phyloP scores from a whole-genome alignment of 768 basidiomycete genomes.

The Macrolepiota albuminosa region DNA sequence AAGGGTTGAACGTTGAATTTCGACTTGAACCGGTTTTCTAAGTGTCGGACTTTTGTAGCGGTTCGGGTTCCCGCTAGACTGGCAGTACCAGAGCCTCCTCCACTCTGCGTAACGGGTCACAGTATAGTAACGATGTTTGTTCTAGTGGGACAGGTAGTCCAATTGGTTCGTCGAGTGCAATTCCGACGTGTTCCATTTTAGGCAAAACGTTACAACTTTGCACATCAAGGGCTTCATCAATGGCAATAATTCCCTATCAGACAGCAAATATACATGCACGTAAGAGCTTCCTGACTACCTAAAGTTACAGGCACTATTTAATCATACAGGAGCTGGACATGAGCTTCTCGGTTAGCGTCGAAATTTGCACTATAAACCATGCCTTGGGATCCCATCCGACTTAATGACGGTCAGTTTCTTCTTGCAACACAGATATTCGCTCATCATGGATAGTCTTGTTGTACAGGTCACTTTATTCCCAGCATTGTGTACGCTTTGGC shows the following conservation, averaged over 20 bases:
- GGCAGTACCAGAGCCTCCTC: no score
- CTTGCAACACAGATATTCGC: background rate
- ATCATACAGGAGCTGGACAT: background rate
- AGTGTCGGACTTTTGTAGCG: background rate
- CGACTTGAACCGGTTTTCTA: no score
- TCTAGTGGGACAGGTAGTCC: no score
- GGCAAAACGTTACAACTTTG: no score
- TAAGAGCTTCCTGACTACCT: no score
- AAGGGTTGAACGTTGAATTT: no score
- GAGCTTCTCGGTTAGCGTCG: background rate
- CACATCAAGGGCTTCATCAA: background rate
- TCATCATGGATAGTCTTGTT: background rate
- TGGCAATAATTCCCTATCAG: background rate
- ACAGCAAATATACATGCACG: background rate
- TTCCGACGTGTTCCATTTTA: no score
- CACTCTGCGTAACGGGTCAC: no score
- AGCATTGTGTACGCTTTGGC: conserved; percentile 27
- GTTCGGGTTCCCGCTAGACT: no score
- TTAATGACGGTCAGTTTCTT: conserved; percentile 48
- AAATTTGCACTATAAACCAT: conserved; percentile 26
- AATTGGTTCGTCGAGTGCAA: no score
- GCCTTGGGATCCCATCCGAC: conserved; percentile 56
- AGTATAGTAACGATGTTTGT: no score
- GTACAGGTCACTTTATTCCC: conserved; percentile 42
- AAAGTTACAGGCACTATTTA: background rate